Base-by-base conservation (phyloP, 176 grass and related monocot species). In the Carex myosuroides region DNA sequence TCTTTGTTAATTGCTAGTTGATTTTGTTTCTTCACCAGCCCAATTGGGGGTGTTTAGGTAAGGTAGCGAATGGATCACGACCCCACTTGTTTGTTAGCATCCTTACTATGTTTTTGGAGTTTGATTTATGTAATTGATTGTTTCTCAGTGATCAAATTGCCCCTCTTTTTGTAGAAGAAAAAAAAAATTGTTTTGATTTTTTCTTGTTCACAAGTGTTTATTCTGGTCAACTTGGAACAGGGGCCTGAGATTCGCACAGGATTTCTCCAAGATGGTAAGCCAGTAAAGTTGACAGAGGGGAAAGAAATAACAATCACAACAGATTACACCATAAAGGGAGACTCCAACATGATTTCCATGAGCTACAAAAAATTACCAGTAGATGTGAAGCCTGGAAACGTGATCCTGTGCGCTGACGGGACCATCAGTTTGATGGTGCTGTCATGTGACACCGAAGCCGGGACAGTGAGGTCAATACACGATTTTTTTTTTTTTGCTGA, bases 231-330 rank as follows among this genome's bases (percentile, higher is more conserved):
- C 33, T 72, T 84, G 16, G 17, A 85, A 33, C 85, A 95, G 93
- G 93, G 93, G 32, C 90, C 93, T 46, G 90, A 95, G 90, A 95
- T 95, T 76, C 82, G 93, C 61, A 95, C 93, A 55, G 93, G 90
- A 53, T 92, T 95, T 92, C 75, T 95, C 50, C 85, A 95, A 95
- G 93, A 95, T 84, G 86, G 70, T 12, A 95, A 95, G 84, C 90
- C 90, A 39, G 73, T 92, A 58, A 87, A 92, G 80, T 84, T 95
- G 76, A 92, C 74, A 58, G 90, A 90, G 74, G 93, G 93, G 17
- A 83, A 92, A 84, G 93, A 95, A 85, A 89, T 95, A 64, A 89
- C 85, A 50, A 84, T 95, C 60, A 88, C 90, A 5, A 90, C 90
- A 8, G 93, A 95, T 81, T 92, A 95, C 70, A 92, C 30, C 73